Conservation (phyloP, 2,329 filamentous ascomycete species). For the Ceratocystis papillata region DNA sequence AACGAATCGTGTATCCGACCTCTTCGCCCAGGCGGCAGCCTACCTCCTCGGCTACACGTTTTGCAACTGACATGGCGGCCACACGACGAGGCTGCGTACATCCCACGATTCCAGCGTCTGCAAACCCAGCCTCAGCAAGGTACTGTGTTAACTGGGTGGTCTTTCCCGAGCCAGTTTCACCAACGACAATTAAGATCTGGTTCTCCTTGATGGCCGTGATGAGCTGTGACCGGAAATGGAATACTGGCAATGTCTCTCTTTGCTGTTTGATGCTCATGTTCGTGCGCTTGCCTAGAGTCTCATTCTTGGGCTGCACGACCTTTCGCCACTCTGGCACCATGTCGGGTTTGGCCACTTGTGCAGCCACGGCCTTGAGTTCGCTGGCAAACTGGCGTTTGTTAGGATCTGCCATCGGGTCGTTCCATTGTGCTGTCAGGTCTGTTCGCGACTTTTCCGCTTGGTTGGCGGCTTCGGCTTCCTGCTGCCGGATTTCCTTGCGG, state of each 20-base stretch:
- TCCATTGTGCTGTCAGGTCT: conserved; percentile 83
- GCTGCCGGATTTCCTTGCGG: conserved; percentile 74
- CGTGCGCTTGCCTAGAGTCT: conserved; percentile 75
- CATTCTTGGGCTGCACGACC: conserved; percentile 66
- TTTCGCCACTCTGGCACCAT: conserved; percentile 87
- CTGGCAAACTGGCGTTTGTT: conserved; percentile 81
- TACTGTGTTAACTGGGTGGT: conserved; percentile 96
- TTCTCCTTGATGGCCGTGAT: conserved; percentile 79
- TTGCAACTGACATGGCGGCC: conserved; percentile 93
- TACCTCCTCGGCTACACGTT: conserved; percentile 92
- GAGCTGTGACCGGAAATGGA: conserved; percentile 73
- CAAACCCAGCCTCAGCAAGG: conserved; percentile 82
- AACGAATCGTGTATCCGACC: conserved; percentile 94
- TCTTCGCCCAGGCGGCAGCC: conserved; percentile 83
- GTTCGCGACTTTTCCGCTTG: conserved; percentile 63
- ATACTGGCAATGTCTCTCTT: conserved; percentile 80
- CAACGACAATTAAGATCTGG: conserved; percentile 89
- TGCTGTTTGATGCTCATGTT: conserved; percentile 92
- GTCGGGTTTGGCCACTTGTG: conserved; percentile 50
- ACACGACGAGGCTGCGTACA: conserved; percentile 96
- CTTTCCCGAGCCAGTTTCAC: conserved; percentile 94
- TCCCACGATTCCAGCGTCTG: conserved; percentile 77
- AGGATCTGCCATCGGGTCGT: conserved; percentile 86
- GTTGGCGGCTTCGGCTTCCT: conserved; percentile 66
- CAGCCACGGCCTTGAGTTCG: conserved; percentile 59